Evolutionary conservation across 306 rosid genomes (phyloP), one percentile per base, ranked within the genome.

Genomic region (Benincasa hispida): DNA sequence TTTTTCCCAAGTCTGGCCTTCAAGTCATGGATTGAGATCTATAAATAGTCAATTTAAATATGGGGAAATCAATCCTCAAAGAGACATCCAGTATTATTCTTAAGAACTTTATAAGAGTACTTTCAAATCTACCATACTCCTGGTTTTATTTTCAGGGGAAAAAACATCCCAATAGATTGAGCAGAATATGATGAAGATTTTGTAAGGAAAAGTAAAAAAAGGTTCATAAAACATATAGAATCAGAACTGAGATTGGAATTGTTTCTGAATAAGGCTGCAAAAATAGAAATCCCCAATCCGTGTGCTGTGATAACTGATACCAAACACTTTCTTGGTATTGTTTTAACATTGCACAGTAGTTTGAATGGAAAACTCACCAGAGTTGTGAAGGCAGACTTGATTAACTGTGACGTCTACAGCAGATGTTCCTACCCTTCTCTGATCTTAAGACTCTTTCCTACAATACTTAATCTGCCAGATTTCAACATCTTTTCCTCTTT

Each of bases 401-500:
- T 48, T 35, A 25, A 17, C 24, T 17, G 25, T 14, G 37, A 70
- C 21, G 48, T 48, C 56, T 72, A 72, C 76, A 15, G 27, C 37
- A 45, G 41, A 47, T 72, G 21, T 27, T 27, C 75, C 39, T 17
- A 0, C 6, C 35, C 56, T 69, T 42, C 75, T 42, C 35, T 11
- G 32, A 45, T 22, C 55, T 68, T 5, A 68, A 1, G 14, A 47
- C 39, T 47, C 56, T 70, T 47, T 70, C 39, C 76, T 72, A 17
- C 8, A 48, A 74, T 76, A 89, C 78, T 87, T 84, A 58, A 94
- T 92, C 87, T 84, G 75, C 97, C 98, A 94, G 78, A 90, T 76
- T 84, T 94, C 97, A 17, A 90, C 92, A 15, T 89, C 96, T 17
- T 27, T 60, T 74, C 96, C 97, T 89, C 97, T 82, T 28, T 85